Evolutionary conservation across 1,284 basidiomycete genomes (phyloP), one percentile per base, ranked within the genome.

Genomic region (Megacollybia platyphylla): DNA sequence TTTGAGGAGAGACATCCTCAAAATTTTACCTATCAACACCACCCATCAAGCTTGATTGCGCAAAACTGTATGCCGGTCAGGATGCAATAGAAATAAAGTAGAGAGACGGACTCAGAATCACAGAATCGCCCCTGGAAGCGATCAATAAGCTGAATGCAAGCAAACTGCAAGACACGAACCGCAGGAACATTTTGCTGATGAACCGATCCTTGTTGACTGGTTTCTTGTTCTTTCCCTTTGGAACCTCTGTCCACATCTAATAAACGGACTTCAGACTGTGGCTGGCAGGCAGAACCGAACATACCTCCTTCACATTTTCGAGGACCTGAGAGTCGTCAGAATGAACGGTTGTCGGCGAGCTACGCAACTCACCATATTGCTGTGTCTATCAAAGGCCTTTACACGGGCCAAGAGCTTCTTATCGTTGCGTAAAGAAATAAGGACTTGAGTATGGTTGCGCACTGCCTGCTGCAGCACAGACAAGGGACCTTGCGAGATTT

Each of bases 381-480:
- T 88, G 64, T 99, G 96, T 57, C 96, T 75, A 64, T 99, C 96
- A 63, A 99, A 99, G 0, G 96, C 96, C 64, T 99, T 99, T 46
- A 98, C 94, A 46, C 94, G 79, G 34, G 91, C 96, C 46, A 99
- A 73, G 27, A 99, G 70, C 64, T 99, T 99, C 68, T 96, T 97
- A 75, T 98, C 97, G 71, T 98, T 99, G 55, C 96, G 73, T 47
- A 99, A 71, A 24, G 92, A 93, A 57, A 99, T 94, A 49, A 99
- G 79, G 52, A 99, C 88, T 68, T 98, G 96, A 6, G 91, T 86
- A 63, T 97, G 90, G 64, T 97, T 97, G 62, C 96, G 79, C 50
- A 99, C 96, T 30, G 92, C 89, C 63, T 96, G 91, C 63, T 98
- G 96, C 36, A 99, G 73, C 40, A 99, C 94, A n/a, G 90, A 94